These are phyloP conservation scores for Chlamydomonas asymmetrica DNA, from an alignment of 139 green algal genomes.

Conservation along the genomic window DNA sequence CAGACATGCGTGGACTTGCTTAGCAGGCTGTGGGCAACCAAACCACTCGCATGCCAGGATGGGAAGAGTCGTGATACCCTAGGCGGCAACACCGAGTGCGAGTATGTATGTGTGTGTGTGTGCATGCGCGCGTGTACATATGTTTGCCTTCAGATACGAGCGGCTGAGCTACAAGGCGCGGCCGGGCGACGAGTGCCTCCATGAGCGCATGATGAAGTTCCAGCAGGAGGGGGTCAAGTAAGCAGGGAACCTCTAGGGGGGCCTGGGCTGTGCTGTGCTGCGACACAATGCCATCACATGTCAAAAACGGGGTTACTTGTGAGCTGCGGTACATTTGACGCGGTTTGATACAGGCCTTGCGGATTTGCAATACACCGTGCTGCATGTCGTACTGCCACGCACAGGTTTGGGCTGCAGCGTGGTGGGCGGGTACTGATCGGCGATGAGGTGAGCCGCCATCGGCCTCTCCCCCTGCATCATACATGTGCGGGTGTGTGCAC, in stretches of 20 bases:
- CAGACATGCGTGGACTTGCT: background rate
- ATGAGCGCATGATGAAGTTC: constrained; percentile 58
- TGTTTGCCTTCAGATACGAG: constrained; percentile 4
- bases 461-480: background rate
- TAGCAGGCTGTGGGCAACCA: too few species aligned
- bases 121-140: too few species aligned
- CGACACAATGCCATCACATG: too few species aligned
- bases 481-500: background rate
- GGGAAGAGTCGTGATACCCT: too few species aligned
- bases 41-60: too few species aligned
- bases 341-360: background rate
- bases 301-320: background rate
- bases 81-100: too few species aligned
- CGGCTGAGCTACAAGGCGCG: background rate
- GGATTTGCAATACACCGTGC: background rate
- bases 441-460: constrained; percentile 45
- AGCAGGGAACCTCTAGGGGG: background rate
- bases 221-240: constrained; percentile 73
- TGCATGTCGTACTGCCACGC: background rate
- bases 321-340: background rate
- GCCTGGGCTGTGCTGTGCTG: too few species aligned
- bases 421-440: constrained; percentile 77
- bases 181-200: constrained; percentile 19
- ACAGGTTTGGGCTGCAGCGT: constrained; percentile 54
- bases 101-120: too few species aligned